phyloP scores from a whole-genome alignment of 345 rosid genomes.

The Brassica cretica region DNA sequence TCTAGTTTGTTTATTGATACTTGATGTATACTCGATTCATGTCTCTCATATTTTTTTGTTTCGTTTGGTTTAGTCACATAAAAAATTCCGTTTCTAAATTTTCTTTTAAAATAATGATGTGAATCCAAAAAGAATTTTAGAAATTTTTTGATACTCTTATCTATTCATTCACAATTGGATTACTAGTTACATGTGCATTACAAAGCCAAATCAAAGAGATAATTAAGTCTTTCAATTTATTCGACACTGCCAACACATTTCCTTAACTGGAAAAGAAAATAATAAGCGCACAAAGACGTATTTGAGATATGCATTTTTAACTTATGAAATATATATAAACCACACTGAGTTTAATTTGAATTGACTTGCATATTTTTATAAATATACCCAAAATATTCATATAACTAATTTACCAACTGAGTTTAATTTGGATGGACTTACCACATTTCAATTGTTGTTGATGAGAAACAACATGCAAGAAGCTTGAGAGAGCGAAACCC shows the following conservation, averaged over 20 bases:
- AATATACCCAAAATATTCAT: not conserved
- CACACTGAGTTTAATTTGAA: not conserved
- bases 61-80: not conserved
- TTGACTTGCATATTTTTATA: not conserved
- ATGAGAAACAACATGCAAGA: conserved; percentile 3
- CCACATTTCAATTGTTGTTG: conserved; percentile 18
- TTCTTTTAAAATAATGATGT: not conserved
- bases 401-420: not conserved
- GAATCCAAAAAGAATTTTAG: not conserved
- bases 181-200: conserved; percentile 4
- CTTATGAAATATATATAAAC: not conserved
- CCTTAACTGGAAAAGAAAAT: not conserved
- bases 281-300: conserved; percentile 4
- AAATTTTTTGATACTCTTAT: not conserved
- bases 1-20: not conserved
- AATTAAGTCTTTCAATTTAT: not conserved
- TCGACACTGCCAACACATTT: not conserved
- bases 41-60: not conserved
- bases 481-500: conserved; percentile 19
- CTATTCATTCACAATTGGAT: not conserved
- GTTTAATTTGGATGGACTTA: conserved; percentile 14
- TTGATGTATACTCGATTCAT: conserved; percentile 4
- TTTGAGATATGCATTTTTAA: not conserved
- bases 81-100: not conserved
- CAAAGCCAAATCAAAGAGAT: not conserved